phyloP scores from a whole-genome alignment of 2,329 filamentous ascomycete genomes.

The Hirsutella rhossiliensis region DNA sequence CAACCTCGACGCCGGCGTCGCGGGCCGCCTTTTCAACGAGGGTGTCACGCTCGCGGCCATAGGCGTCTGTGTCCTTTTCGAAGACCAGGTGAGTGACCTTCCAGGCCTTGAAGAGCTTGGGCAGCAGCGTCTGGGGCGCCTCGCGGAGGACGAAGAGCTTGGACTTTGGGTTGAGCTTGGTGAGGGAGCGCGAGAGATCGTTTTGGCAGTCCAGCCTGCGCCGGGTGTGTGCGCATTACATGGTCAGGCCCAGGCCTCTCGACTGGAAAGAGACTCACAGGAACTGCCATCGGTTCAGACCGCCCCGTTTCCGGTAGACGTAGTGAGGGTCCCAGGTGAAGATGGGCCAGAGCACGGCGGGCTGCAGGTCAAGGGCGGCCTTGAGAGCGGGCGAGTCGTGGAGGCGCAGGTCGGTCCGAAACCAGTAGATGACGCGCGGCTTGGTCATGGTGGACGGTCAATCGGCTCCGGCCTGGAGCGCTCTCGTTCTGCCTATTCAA shows the following conservation, averaged over 20 bases:
- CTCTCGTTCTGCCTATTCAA: too few relatives aligned
- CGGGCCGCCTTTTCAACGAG: constrained; percentile 46
- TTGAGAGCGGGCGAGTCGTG: constrained; percentile 66
- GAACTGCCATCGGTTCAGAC: constrained; percentile 65
- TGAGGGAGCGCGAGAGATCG: constrained; percentile 56
- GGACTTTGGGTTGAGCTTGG: constrained; percentile 55
- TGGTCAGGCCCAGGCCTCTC: not conserved
- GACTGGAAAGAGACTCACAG: constrained; percentile 28
- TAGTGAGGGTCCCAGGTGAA: constrained; percentile 79
- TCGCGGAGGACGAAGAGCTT: constrained; percentile 63
- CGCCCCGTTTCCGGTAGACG: constrained; percentile 59
- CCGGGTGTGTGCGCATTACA: not conserved
- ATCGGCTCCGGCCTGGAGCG: not conserved
- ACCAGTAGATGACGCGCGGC: constrained; percentile 58
- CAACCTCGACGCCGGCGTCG: constrained; percentile 54
- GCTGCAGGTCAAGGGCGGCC: constrained; percentile 58
- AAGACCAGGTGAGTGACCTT: constrained; percentile 65
- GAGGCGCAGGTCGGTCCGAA: constrained; percentile 64
- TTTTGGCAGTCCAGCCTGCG: constrained; percentile 57
- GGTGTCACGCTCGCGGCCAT: constrained; percentile 52
- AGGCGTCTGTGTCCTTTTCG: constrained; percentile 67
- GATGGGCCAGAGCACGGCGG: constrained; percentile 58
- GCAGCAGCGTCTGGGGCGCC: constrained; percentile 57
- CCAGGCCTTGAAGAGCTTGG: constrained; percentile 64
- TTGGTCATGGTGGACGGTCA: constrained; percentile 15